Percentiles rank a stretch among this genome's conserved stretches.
Conservation (phyloP, 2,329 filamentous ascomycete species). For the Alternaria sp. region DNA sequence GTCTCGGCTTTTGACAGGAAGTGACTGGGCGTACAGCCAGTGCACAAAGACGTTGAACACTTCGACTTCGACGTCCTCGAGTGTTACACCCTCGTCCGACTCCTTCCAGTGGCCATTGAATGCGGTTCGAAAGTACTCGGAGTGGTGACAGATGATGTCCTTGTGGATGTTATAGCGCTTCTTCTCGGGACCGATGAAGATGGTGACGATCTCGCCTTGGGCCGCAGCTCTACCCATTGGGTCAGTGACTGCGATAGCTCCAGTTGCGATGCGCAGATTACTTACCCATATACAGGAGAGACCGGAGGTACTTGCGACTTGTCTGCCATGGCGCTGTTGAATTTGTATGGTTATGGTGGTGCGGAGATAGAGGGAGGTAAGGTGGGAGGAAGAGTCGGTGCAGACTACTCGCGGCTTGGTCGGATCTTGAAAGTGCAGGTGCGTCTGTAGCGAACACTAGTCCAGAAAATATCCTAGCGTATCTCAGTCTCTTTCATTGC, state of each 20-base stretch:
- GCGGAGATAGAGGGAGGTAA: rapidly evolving
- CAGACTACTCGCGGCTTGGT: not conserved
- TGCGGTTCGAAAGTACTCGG: not conserved
- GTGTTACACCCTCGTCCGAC: not conserved
- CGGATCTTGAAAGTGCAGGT: not conserved
- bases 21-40: slow-evolving; percentile 1
- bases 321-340: not conserved
- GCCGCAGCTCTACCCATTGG: rapidly evolving
- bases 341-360: rapidly evolving
- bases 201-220: not conserved
- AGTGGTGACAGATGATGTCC: not conserved
- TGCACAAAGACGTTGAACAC: not conserved
- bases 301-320: rapidly evolving
- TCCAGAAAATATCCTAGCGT: not conserved
- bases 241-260: not conserved
- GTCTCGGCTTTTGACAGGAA: too few species aligned
- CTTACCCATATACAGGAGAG: not conserved
- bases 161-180: not conserved
- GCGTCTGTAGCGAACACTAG: not conserved
- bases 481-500: not conserved
- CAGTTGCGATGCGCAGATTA: not conserved
- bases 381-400: not conserved
- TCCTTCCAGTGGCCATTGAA: not conserved
- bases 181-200: not conserved
- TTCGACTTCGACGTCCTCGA: not conserved